Percentiles rank a stretch among this genome's conserved stretches.
These are phyloP conservation scores for Rhizophora apiculata DNA, from an alignment of 345 rosid genomes.

Conservation along the genomic window DNA sequence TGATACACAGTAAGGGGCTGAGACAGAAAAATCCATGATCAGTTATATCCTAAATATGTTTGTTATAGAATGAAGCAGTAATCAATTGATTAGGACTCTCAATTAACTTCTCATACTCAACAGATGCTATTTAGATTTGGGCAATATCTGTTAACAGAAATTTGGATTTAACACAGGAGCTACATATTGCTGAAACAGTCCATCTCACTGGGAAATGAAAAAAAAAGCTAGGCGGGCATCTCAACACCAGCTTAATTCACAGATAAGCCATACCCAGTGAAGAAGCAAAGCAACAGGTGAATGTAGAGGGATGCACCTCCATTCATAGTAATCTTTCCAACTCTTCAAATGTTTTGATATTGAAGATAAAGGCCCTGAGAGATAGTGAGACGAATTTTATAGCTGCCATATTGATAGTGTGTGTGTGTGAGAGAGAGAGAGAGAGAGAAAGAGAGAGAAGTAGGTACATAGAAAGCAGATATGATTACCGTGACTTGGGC, in stretches of 20 bases:
- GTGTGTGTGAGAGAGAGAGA: no score
- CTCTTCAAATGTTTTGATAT: constrained; percentile 28
- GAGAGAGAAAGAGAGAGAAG: no score
- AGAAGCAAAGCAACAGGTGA: constrained; percentile 89
- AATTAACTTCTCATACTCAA: background rate
- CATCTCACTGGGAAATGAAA: no score
- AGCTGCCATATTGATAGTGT: background rate
- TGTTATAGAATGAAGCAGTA: constrained; percentile 5
- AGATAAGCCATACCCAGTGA: constrained; percentile 65
- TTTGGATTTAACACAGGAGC: background rate
- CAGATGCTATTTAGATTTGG: background rate
- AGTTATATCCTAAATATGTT: constrained; percentile 1
- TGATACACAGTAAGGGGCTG: constrained; percentile 85
- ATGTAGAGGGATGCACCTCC: constrained; percentile 72
- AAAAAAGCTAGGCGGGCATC: no score
- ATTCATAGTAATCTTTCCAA: constrained; percentile 74
- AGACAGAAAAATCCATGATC: constrained; percentile 3
- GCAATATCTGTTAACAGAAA: background rate
- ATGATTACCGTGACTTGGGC: constrained; percentile 69
- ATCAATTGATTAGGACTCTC: background rate
- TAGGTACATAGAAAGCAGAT: constrained; percentile 5
- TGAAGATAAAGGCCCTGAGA: constrained; percentile 54
- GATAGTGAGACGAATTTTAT: constrained; percentile 13
- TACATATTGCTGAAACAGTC: no score
- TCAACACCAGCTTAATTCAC: background rate